Conservation (phyloP, 768 basidiomycete genomes). For the Vishniacozyma victoriae region DNA sequence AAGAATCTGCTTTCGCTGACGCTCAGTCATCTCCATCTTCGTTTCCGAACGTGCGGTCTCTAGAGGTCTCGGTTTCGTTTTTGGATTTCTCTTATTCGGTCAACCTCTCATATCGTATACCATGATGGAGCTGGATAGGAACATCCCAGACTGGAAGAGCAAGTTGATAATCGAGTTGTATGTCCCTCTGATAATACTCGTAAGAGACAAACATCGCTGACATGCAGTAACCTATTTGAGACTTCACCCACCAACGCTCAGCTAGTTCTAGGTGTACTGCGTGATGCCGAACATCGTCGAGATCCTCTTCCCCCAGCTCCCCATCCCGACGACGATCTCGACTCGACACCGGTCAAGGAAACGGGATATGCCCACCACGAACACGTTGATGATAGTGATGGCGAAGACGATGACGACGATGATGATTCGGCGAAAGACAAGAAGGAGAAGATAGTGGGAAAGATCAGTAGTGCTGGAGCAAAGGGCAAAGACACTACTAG, state of each 20-base stretch:
- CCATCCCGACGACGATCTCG: too few species aligned
- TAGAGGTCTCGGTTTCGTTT: conserved; percentile 37
- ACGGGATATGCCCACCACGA: conserved; percentile 1
- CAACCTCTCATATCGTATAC: conserved; percentile 47
- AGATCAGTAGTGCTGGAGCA: background rate
- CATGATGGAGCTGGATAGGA: conserved; percentile 41
- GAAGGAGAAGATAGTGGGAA: conserved; percentile 1
- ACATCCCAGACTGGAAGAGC: conserved; percentile 48
- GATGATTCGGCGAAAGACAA: background rate
- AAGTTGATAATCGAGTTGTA: conserved; percentile 49
- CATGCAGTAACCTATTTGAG: conserved; percentile 44
- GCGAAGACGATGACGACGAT: conserved; percentile 1
- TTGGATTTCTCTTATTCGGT: conserved; percentile 50
- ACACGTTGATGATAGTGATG: background rate
- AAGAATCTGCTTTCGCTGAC: conserved; percentile 1
- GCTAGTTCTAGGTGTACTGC: conserved; percentile 50
- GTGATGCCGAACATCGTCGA: conserved; percentile 49
- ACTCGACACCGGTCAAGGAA: background rate
- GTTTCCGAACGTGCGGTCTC: conserved; percentile 43
- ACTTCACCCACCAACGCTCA: conserved; percentile 53
- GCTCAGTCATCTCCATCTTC: conserved; percentile 37
- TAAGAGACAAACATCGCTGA: background rate
- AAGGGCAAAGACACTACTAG: conserved; percentile 6
- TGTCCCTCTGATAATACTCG: conserved; percentile 8
- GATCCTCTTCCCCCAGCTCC: conserved; percentile 50